Percentiles rank a stretch among this genome's conserved stretches.
Conservation (phyloP, 306 rosid genomes). For the Begonia masoniana region DNA sequence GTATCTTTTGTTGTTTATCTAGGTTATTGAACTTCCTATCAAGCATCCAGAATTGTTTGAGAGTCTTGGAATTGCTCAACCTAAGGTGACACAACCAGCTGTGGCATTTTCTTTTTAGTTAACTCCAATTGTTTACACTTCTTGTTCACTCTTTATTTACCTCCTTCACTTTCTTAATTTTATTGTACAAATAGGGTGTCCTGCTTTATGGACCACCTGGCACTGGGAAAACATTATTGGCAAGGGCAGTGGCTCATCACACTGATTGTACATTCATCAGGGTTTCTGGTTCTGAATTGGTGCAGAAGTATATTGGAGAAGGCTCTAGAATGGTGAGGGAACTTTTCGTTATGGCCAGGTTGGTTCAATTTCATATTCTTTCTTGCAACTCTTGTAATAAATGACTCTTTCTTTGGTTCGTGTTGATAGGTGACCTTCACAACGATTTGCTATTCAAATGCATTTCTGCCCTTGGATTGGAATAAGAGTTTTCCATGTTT, state of each 20-base stretch:
- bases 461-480: too few relatives aligned
- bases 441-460: too few relatives aligned
- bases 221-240: conserved; percentile 92
- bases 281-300: conserved; percentile 96
- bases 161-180: not conserved
- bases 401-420: too few relatives aligned
- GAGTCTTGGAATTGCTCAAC: conserved; percentile 99
- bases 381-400: not conserved
- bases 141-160: not conserved
- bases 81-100: conserved; percentile 49
- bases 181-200: conserved; percentile 45
- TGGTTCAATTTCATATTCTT: conserved; percentile 13
- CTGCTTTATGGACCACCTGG: conserved; percentile 97
- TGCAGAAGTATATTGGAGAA: conserved; percentile 98
- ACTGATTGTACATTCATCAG: conserved; percentile 98
- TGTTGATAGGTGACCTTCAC: too few relatives aligned
- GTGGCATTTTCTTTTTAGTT: not conserved
- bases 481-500: too few relatives aligned
- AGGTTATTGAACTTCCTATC: conserved; percentile 98
- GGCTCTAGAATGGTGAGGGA: conserved; percentile 99
- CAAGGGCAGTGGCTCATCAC: conserved; percentile 99
- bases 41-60: conserved; percentile 97
- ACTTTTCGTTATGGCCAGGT: conserved; percentile 99
- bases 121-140: not conserved
- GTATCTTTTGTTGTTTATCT: conserved; percentile 5